phyloP scores from a whole-genome alignment of 2,329 filamentous ascomycete species.

The Ustilaginoidea virens region DNA sequence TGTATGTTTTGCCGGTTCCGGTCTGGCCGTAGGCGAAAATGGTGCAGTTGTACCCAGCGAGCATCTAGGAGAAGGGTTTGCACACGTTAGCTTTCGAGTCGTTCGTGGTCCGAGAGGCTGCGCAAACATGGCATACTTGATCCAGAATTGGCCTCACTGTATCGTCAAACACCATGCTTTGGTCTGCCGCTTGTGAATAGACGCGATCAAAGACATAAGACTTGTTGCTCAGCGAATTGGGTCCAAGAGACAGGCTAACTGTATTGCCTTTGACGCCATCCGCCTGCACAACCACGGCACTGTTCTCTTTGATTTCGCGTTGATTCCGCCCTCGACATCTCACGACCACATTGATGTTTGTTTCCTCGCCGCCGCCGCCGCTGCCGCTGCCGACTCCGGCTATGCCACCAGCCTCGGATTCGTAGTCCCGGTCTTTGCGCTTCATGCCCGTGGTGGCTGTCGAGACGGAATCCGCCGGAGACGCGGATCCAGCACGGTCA shows the following conservation, averaged over 20 bases:
- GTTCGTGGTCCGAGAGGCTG: neutral
- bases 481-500: constrained; percentile 5
- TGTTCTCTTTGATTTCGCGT: constrained; percentile 86
- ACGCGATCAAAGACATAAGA: constrained; percentile 95
- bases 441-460: constrained; percentile 46
- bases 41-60: constrained; percentile 91
- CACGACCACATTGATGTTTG: constrained; percentile 96
- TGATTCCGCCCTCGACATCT: constrained; percentile 86
- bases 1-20: constrained; percentile 96
- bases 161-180: constrained; percentile 88
- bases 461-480: constrained; percentile 53
- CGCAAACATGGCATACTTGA: constrained; percentile 44
- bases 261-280: constrained; percentile 76
- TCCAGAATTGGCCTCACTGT: constrained; percentile 86
- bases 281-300: constrained; percentile 76
- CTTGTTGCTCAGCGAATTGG: constrained; percentile 86
- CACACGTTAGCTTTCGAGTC: neutral
- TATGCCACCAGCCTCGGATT: constrained; percentile 31
- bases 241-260: constrained; percentile 81
- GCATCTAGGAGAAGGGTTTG: constrained; percentile 44
- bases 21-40: constrained; percentile 98
- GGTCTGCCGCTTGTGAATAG: constrained; percentile 87
- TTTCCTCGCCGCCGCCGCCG: constrained; percentile 47
- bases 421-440: constrained; percentile 78
- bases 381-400: constrained; percentile 2